phyloP scores from a whole-genome alignment of 192 early-diverging fungal genomes.

The Coemansia sp. region DNA sequence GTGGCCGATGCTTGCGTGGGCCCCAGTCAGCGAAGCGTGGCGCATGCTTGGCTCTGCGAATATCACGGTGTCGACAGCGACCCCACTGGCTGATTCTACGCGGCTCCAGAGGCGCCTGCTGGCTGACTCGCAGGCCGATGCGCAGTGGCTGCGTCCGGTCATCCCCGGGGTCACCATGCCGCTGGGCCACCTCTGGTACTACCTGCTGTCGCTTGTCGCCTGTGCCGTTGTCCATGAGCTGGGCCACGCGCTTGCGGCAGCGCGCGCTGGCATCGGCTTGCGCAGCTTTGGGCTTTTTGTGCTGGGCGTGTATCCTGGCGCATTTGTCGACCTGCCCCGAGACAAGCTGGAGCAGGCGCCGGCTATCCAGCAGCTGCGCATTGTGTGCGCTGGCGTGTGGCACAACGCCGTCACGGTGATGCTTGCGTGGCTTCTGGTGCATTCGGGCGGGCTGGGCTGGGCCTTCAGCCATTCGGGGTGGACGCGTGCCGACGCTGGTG shows the following conservation, averaged over 20 bases:
- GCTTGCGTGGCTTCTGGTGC: conserved; percentile 25
- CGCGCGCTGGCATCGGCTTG: conserved; percentile 5
- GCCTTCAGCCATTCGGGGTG: conserved; percentile 18
- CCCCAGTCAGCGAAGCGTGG: not conserved
- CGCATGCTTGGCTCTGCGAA: not conserved
- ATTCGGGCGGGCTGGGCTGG: conserved; percentile 18
- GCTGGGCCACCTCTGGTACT: conserved; percentile 31
- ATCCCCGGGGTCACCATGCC: conserved; percentile 49
- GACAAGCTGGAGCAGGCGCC: conserved; percentile 18
- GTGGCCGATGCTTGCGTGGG: not conserved
- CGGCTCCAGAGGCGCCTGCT: not conserved
- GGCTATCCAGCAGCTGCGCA: conserved; percentile 11
- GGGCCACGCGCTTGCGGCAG: conserved; percentile 44
- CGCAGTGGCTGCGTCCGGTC: conserved; percentile 15
- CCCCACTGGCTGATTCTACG: not conserved
- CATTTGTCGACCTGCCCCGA: conserved; percentile 39
- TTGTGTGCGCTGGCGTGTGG: conserved; percentile 49
- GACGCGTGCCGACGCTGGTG: conserved; percentile 11
- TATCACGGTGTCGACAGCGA: not conserved
- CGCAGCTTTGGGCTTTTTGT: conserved; percentile 31
- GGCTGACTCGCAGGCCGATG: not conserved
- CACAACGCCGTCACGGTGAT: conserved; percentile 37
- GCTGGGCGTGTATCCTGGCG: conserved; percentile 38
- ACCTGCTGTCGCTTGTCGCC: conserved; percentile 16
- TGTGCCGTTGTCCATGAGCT: conserved; percentile 39